Evolutionary conservation across 768 basidiomycete genomes (phyloP).

Genomic region (Roridomyces roridus): DNA sequence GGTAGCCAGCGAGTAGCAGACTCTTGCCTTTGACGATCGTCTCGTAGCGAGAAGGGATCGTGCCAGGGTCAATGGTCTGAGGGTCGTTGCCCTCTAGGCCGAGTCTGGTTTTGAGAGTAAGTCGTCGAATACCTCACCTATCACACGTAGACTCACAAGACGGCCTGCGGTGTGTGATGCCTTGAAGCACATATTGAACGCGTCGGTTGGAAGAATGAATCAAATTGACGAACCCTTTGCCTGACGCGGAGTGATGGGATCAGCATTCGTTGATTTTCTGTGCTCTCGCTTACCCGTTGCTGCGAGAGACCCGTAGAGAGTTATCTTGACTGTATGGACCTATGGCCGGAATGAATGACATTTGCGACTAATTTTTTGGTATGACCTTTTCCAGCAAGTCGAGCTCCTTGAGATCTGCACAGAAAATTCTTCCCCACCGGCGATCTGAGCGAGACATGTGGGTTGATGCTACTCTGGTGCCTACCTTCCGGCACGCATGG

Average conservation of each 20-base stretch:
- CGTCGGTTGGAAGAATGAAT: neutral
- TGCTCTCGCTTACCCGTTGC: slow-evolving; percentile 70
- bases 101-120: neutral
- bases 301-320: slow-evolving; percentile 91
- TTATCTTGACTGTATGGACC: slow-evolving; percentile 85
- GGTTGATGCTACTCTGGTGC: no score
- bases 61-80: slow-evolving; percentile 90
- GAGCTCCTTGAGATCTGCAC: slow-evolving; percentile 67
- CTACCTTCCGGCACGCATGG: slow-evolving; percentile 77
- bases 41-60: slow-evolving; percentile 77
- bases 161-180: slow-evolving; percentile 88
- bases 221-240: slow-evolving; percentile 68
- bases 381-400: slow-evolving; percentile 70
- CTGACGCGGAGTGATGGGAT: slow-evolving; percentile 36
- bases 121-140: slow-evolving; percentile 15
- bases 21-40: slow-evolving; percentile 69
- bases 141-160: slow-evolving; percentile 84
- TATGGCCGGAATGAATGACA: slow-evolving; percentile 31
- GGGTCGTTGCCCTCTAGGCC: slow-evolving; percentile 73
- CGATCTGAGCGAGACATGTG: no score
- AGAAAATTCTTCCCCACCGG: slow-evolving; percentile 70
- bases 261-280: no score
- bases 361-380: slow-evolving; percentile 6
- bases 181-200: slow-evolving; percentile 40
- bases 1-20: slow-evolving; percentile 74